These are phyloP conservation scores for Aspergillus puulaauensis DNA, from an alignment of 2,329 filamentous ascomycete genomes.

Conservation along the genomic window DNA sequence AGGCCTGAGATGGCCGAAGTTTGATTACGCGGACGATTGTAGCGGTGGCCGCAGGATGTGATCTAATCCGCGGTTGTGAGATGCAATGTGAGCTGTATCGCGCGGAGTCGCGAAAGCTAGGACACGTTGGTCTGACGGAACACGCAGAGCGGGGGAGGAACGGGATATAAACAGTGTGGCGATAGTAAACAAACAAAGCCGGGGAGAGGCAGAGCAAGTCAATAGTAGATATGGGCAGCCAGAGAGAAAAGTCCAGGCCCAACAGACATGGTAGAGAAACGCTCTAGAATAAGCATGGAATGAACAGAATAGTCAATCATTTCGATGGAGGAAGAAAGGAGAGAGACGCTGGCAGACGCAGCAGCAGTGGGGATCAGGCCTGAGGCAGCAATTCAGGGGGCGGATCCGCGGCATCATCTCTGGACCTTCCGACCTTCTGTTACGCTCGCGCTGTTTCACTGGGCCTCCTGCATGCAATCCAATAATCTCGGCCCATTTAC, in stretches of 20 bases:
- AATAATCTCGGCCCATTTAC: conserved; percentile 5
- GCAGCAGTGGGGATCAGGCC: conserved; percentile 8
- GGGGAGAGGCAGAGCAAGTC: conserved; percentile 1
- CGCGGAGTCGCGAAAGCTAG: background rate
- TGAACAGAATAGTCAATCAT: conserved; percentile 7
- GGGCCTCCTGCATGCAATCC: background rate
- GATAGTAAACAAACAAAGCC: conserved; percentile 12
- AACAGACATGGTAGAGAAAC: conserved; percentile 9
- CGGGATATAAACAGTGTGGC: conserved; percentile 9
- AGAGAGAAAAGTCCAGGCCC: background rate
- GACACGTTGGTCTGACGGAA: conserved; percentile 2
- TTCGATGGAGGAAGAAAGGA: conserved; percentile 7
- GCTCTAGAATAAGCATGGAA: conserved; percentile 8
- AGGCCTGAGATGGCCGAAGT: conserved; percentile 3
- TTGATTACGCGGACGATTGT: background rate
- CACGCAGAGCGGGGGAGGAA: conserved; percentile 6
- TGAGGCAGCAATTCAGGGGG: conserved; percentile 20
- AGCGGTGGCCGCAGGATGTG: background rate
- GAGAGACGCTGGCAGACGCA: conserved; percentile 5
- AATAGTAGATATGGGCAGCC: conserved; percentile 1
- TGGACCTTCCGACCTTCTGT: background rate
- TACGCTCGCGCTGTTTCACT: conserved; percentile 1
- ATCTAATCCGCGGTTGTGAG: background rate
- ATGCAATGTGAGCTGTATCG: background rate
- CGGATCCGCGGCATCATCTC: conserved; percentile 19